These are phyloP conservation scores for Orbilia brochopaga DNA, from an alignment of 2,329 filamentous ascomycete species.

Conservation along the genomic window DNA sequence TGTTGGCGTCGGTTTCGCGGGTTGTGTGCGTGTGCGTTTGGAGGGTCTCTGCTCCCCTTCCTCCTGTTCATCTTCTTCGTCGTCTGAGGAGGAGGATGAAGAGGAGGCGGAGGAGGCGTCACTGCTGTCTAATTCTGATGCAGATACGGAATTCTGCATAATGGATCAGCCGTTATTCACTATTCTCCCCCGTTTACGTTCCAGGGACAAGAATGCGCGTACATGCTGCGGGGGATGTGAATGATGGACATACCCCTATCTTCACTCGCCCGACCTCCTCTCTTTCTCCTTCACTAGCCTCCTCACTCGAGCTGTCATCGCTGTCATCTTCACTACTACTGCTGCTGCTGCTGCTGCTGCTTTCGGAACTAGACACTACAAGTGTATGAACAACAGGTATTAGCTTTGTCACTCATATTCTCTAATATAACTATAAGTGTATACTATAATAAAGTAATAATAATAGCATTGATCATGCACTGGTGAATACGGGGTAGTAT, in stretches of 20 bases:
- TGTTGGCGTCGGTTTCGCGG: conserved; percentile 11
- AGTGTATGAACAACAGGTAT: conserved; percentile 19
- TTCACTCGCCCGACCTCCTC: no score
- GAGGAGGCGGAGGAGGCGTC: conserved; percentile 11
- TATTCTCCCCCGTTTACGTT: no score
- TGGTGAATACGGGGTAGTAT: neutral
- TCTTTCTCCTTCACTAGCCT: conserved; percentile 6
- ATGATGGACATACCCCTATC: conserved; percentile 20
- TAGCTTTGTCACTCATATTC: no score
- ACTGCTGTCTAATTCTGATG: conserved; percentile 14
- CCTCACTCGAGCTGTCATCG: conserved; percentile 8
- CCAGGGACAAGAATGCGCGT: no score
- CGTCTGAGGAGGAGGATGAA: conserved; percentile 7
- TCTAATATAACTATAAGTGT: no score
- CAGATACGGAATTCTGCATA: no score
- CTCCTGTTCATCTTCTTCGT: conserved; percentile 15
- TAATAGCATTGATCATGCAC: no score
- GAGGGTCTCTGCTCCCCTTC: neutral
- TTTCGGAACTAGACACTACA: conserved; percentile 47
- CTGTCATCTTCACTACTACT: conserved; percentile 37
- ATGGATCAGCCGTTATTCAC: no score
- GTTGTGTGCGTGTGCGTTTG: conserved; percentile 4
- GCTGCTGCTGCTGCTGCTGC: conserved; percentile 39
- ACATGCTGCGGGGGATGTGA: neutral
- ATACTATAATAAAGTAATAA: no score